Evolutionary conservation across 164 flowering plant species (phyloP).

Genomic region (Nymphaea thermarum): DNA sequence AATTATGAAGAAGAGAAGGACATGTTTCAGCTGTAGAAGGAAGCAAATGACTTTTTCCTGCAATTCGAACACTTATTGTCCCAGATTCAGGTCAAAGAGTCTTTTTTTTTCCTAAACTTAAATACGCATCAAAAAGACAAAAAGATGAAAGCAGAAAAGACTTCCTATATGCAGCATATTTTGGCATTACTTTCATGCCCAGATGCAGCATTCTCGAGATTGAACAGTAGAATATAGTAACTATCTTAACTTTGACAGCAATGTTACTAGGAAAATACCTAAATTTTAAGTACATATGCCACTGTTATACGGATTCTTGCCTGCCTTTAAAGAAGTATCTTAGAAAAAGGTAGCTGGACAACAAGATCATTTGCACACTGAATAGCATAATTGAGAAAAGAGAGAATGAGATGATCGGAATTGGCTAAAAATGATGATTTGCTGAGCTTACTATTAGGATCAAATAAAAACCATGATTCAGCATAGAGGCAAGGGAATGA

Average conservation of each 20-base stretch:
- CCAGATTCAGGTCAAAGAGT: slow-evolving; percentile 25
- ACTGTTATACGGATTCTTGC: slow-evolving; percentile 6
- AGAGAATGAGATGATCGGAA: slow-evolving; percentile 3
- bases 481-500: slow-evolving; percentile 3
- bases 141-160: not conserved
- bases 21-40: slow-evolving; percentile 25
- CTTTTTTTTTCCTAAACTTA: too few species aligned
- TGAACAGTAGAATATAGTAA: too few species aligned
- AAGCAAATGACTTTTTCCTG: slow-evolving; percentile 14
- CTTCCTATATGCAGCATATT: too few species aligned
- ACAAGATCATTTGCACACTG: not conserved
- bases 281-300: not conserved
- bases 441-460: slow-evolving; percentile 6
- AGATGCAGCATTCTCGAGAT: too few species aligned
- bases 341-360: slow-evolving; percentile 2
- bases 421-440: slow-evolving; percentile 2
- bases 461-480: slow-evolving; percentile 3
- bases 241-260: not conserved
- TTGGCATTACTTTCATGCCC: too few species aligned
- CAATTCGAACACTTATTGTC: slow-evolving; percentile 16
- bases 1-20: slow-evolving; percentile 30
- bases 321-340: slow-evolving; percentile 1
- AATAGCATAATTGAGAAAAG: slow-evolving; percentile 4
- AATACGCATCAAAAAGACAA: not conserved
- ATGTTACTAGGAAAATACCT: not conserved